Base-by-base conservation (phyloP, 345 rosid species). In the Cardamine resedifolia region DNA sequence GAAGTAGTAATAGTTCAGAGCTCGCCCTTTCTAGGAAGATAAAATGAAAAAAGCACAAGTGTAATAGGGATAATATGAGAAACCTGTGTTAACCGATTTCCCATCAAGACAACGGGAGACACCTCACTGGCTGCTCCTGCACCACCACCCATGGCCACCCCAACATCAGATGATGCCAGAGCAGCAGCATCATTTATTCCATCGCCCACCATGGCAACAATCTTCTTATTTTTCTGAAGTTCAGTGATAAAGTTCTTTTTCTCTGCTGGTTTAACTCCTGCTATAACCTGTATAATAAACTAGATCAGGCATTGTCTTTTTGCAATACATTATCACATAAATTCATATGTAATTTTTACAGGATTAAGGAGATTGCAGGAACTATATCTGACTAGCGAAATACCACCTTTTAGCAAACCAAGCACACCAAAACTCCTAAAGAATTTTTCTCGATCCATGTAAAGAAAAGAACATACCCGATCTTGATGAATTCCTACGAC, bases 151-250 rank as follows among this genome's bases (percentile, higher is more conserved):
- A 94, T 87, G 66, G 96, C 97, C 62, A 94, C 85, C 71, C 98
- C 98, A 79, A 94, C 75, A 70, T 91, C 89, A 53, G 96, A 79
- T 57, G 86, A 88, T 74, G 98, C 98, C 84, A 94, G 83, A 27
- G 98, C 97, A 65, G 96, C 91, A 63, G 97, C 98, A 83, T 91
- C 98, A 68, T 94, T 94, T 72, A 94, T 91, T 53, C 98, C 98
- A 80, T 94, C 98, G 27, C 97, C 98, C 64, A 94, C 91, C 98
- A 94, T 94, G 21, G 97, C 97, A 56, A 91, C 96, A 30, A 82
- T 64, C n/a, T 86, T 89, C 68, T 85, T 81, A 61, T 82, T 85
- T 73, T 76, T 80, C 83, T 91, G 97, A 68, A 94, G 92, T 66
- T 82, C 84, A 63, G 39, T 80, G 70, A 94, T 81, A 77, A 94